phyloP scores from a whole-genome alignment of 345 rosid genomes.

The Kernera saxatilis region DNA sequence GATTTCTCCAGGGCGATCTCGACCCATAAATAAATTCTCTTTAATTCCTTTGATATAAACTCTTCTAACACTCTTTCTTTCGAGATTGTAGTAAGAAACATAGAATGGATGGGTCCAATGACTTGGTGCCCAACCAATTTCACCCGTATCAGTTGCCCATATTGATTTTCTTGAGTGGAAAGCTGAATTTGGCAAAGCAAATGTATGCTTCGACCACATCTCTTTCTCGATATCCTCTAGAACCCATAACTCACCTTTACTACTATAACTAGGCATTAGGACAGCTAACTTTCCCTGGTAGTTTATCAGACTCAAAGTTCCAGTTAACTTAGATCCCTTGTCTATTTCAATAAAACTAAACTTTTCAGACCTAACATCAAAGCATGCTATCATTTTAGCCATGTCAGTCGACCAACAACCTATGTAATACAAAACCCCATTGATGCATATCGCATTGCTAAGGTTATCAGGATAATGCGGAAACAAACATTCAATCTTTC shows the following conservation, averaged over 20 bases:
- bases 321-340: background rate
- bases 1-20: background rate
- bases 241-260: background rate
- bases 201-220: background rate
- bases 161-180: background rate
- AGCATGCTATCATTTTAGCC: background rate
- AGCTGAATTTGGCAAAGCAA: background rate
- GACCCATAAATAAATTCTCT: background rate
- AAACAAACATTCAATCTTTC: background rate
- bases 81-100: background rate
- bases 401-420: background rate
- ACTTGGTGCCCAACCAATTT: background rate
- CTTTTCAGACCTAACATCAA: background rate
- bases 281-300: slow-evolving; percentile 5
- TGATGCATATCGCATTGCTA: background rate
- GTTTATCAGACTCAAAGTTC: background rate
- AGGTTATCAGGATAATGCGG: background rate
- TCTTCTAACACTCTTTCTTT: background rate
- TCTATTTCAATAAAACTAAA: background rate
- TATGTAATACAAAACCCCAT: background rate
- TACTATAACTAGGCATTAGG: too few relatives aligned
- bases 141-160: background rate
- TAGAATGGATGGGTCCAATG: background rate
- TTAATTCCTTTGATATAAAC: background rate
- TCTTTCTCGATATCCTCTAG: background rate